A percentile compares a stretch with the other conserved stretches of the same genome.
Evolutionary conservation across 495 filamentous ascomycete species (phyloP).

Genomic region (Letharia columbiana): DNA sequence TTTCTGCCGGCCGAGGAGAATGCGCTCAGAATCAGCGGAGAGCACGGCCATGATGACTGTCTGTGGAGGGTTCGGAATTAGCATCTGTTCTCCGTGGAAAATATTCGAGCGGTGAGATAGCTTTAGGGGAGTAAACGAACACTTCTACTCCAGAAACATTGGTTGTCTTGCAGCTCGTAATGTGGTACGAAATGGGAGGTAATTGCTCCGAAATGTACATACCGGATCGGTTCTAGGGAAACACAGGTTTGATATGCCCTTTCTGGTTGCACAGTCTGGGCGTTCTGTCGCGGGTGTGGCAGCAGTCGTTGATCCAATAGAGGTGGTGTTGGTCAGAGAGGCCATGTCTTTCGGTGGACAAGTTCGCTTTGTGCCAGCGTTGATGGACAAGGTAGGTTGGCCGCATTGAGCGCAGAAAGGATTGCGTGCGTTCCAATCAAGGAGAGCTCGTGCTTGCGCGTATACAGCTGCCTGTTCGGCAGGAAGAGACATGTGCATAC

Average conservation of each 20-base stretch:
- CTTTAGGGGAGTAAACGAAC: not conserved
- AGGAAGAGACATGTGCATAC: conserved; percentile 49
- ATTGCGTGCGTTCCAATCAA: conserved; percentile 93
- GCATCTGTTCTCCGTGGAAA: not conserved
- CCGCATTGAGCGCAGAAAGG: conserved; percentile 88
- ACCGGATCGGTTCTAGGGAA: conserved; percentile 59
- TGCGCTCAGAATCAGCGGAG: conserved; percentile 57
- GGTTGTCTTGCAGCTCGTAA: not conserved
- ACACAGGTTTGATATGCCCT: conserved; percentile 64
- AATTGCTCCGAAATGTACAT: not conserved
- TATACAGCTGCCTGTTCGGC: conserved; percentile 69
- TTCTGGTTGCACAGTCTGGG: conserved; percentile 65
- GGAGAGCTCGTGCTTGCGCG: conserved; percentile 78
- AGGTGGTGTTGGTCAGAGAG: conserved; percentile 30
- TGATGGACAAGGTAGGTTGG: conserved; percentile 70
- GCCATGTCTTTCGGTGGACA: conserved; percentile 74
- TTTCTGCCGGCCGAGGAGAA: conserved; percentile 79
- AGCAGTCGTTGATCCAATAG: conserved; percentile 31
- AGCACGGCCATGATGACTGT: conserved; percentile 84
- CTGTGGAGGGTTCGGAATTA: not conserved
- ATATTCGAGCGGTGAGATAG: too few relatives aligned
- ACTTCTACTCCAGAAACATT: not conserved
- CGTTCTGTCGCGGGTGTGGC: conserved; percentile 39
- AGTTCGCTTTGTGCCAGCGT: conserved; percentile 82
- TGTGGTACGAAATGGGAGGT: not conserved